A percentile compares a stretch with the other conserved stretches of the same genome.
These are phyloP conservation scores for Samsoniella hepiali DNA, from an alignment of 2,329 filamentous ascomycete species.

Conservation along the genomic window DNA sequence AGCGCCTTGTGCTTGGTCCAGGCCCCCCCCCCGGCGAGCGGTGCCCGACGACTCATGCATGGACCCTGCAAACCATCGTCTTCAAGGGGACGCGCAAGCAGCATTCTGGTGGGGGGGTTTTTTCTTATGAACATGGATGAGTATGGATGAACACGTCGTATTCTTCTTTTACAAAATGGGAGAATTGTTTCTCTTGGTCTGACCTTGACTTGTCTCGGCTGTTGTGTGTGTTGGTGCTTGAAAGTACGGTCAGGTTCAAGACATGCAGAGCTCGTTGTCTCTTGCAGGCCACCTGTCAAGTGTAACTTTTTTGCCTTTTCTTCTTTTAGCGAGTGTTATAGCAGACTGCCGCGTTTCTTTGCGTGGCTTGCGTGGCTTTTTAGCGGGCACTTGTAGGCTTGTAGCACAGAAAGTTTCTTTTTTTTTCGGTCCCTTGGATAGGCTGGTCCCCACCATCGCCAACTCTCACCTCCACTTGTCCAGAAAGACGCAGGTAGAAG, in stretches of 20 bases:
- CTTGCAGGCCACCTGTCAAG: too few species aligned
- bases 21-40: background rate
- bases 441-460: background rate
- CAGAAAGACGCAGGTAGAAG: background rate
- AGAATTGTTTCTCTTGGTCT: too few species aligned
- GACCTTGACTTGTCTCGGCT: background rate
- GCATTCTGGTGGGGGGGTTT: background rate
- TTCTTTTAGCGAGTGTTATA: background rate
- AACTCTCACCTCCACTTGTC: background rate
- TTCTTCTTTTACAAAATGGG: background rate
- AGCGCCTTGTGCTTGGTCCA: background rate
- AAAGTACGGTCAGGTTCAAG: slow-evolving; percentile 3
- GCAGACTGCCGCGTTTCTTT: background rate
- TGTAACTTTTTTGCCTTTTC: too few species aligned
- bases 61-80: background rate
- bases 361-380: background rate
- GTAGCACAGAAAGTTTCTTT: too few species aligned
- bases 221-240: background rate
- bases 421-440: too few species aligned
- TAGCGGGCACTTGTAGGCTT: background rate
- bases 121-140: background rate
- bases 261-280: background rate
- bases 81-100: slow-evolving; percentile 1
- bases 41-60: slow-evolving; percentile 11
- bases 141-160: too few species aligned